A percentile compares a stretch with the other conserved stretches of the same genome.
These are phyloP conservation scores for Ophiocytium majus DNA, from an alignment of 352 stramenopile species.

Conservation along the genomic window DNA sequence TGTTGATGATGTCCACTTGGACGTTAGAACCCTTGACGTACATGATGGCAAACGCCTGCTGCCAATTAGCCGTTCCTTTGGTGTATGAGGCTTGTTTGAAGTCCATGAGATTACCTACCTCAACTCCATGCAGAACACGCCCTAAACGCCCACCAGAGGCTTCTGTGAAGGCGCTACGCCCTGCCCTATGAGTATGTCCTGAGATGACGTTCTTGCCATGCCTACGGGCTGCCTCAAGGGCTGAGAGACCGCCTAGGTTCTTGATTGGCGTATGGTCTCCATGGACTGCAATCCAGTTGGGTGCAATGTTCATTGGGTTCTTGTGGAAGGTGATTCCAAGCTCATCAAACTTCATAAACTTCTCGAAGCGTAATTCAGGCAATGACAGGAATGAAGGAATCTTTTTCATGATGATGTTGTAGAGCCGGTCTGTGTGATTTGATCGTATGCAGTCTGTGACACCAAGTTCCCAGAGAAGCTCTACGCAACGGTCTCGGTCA, in stretches of 20 bases:
- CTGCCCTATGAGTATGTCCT: slow-evolving; percentile 15
- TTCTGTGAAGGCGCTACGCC: neutral
- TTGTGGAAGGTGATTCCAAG: slow-evolving; percentile 10
- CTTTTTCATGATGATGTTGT: neutral
- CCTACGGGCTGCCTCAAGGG: slow-evolving; percentile 15
- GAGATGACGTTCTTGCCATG: slow-evolving; percentile 11
- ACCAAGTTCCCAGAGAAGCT: neutral
- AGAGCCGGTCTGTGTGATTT: slow-evolving; percentile 9
- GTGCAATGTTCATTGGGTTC: neutral
- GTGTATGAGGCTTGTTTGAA: slow-evolving; percentile 1
- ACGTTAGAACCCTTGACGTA: neutral
- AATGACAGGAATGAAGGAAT: slow-evolving; percentile 11
- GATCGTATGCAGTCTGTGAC: neutral
- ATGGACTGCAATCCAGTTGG: slow-evolving; percentile 11
- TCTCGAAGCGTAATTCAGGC: slow-evolving; percentile 1
- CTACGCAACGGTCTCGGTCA: neutral
- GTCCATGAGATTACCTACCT: slow-evolving; percentile 13
- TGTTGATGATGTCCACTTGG: neutral
- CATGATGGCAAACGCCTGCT: slow-evolving; percentile 11
- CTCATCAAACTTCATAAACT: slow-evolving; percentile 9
- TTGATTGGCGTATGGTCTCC: slow-evolving; percentile 2
- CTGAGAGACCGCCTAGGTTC: neutral
- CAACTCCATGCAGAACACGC: slow-evolving; percentile 12
- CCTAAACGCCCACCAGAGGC: slow-evolving; percentile 10
- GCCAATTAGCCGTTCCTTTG: slow-evolving; percentile 14